These are phyloP conservation scores for Myochromella boudieri DNA, from an alignment of 768 basidiomycete species.

Conservation along the genomic window DNA sequence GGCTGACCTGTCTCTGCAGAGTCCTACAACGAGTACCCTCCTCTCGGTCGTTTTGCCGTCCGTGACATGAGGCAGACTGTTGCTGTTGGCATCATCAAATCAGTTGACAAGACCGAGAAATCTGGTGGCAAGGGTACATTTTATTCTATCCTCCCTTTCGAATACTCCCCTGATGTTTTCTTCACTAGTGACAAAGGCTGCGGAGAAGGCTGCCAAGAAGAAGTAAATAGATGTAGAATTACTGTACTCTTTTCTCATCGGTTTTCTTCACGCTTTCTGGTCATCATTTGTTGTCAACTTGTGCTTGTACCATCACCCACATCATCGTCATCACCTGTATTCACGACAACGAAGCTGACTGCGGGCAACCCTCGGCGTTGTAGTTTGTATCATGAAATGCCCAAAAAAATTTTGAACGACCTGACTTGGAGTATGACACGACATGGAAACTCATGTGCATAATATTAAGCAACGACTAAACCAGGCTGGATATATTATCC, in stretches of 20 bases:
- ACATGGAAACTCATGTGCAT: too few species aligned
- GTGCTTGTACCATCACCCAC: conserved; percentile 32
- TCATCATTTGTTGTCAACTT: conserved; percentile 30
- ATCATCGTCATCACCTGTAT: conserved; percentile 41
- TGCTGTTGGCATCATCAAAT: conserved; percentile 98
- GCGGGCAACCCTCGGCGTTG: conserved; percentile 13
- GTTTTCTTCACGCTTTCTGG: conserved; percentile 46
- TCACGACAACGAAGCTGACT: conserved; percentile 37
- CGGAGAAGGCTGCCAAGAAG: conserved; percentile 96
- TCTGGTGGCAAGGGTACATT: conserved; percentile 79
- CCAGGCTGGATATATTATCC: too few species aligned
- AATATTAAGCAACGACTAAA: too few species aligned
- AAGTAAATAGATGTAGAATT: conserved; percentile 86
- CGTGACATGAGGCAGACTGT: conserved; percentile 99
- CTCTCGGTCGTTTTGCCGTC: conserved; percentile 98
- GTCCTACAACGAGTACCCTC: conserved; percentile 96
- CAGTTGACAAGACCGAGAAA: conserved; percentile 94
- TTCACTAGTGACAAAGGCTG: conserved; percentile 83
- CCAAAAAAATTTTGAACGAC: conserved; percentile 1
- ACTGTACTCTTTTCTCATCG: conserved; percentile 58
- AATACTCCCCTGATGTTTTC: conserved; percentile 2
- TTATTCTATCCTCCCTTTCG: neutral
- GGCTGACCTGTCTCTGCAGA: conserved; percentile 33
- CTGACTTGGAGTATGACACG: too few species aligned
- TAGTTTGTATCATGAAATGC: conserved; percentile 13